A percentile compares a stretch with the other conserved stretches of the same genome.
These are phyloP conservation scores for Trichoderma afroharzianum DNA, from an alignment of 2,329 filamentous ascomycete genomes.

Conservation along the genomic window DNA sequence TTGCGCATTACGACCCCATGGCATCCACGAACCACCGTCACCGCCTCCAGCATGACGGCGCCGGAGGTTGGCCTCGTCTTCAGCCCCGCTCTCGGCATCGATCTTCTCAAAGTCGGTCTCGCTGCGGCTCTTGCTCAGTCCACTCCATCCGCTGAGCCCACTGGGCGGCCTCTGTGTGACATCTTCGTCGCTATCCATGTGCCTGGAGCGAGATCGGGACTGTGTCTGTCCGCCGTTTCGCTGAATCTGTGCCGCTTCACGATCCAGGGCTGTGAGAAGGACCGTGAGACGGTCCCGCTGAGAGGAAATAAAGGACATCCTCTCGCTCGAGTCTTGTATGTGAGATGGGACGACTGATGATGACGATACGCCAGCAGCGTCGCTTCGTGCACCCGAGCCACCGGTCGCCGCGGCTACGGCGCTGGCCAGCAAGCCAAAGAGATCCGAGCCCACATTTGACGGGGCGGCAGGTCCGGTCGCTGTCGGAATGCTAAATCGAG, in stretches of 20 bases:
- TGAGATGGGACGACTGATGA: conserved; percentile 62
- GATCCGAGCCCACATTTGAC: conserved; percentile 52
- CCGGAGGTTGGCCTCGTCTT: conserved; percentile 44
- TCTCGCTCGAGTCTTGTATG: conserved; percentile 60
- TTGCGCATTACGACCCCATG: conserved; percentile 44
- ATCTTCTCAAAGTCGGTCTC: conserved; percentile 89
- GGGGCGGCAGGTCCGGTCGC: conserved; percentile 52
- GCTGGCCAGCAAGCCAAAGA: conserved; percentile 73
- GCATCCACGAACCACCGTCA: conserved; percentile 44
- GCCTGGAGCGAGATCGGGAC: conserved; percentile 22
- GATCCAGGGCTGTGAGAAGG: conserved; percentile 73
- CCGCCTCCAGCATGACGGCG: conserved; percentile 29
- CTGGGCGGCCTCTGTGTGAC: conserved; percentile 42
- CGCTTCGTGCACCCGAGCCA: conserved; percentile 35
- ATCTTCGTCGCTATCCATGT: conserved; percentile 30
- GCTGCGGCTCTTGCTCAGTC: conserved; percentile 75
- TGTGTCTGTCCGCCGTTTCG: conserved; percentile 30
- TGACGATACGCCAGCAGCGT: conserved; percentile 20
- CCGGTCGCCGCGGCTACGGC: conserved; percentile 63
- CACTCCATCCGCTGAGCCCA: conserved; percentile 49
- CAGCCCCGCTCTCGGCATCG: conserved; percentile 66
- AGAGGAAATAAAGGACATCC: conserved; percentile 70
- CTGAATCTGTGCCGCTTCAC: conserved; percentile 65
- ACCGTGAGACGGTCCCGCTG: conserved; percentile 75
- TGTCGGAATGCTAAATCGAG: conserved; percentile 78